Percentiles rank a stretch among this genome's conserved stretches.
phyloP scores from a whole-genome alignment of 148 eudicot species.

The Cornus florida region DNA sequence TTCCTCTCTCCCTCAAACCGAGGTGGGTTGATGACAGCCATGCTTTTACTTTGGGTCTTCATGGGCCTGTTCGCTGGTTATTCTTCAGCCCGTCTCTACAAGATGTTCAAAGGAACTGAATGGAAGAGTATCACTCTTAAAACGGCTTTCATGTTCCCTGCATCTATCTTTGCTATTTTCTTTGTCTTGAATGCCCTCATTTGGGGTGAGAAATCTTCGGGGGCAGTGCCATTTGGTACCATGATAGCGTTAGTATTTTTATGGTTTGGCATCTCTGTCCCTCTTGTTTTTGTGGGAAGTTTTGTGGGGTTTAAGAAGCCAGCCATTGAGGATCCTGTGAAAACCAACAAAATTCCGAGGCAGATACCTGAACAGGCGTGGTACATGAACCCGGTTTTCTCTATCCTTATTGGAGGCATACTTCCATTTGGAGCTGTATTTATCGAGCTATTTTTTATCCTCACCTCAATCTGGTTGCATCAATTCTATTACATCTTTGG shows the following conservation, averaged over 20 bases:
- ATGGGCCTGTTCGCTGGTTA: slow-evolving; percentile 46
- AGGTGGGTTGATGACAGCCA: slow-evolving; percentile 44
- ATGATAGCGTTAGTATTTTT: slow-evolving; percentile 38
- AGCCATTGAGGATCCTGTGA: slow-evolving; percentile 33
- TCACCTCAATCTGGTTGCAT: slow-evolving; percentile 41
- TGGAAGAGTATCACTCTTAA: slow-evolving; percentile 39
- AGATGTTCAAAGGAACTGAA: slow-evolving; percentile 39
- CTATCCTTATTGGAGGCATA: slow-evolving; percentile 44
- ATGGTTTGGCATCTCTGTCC: slow-evolving; percentile 40
- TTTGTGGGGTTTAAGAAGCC: slow-evolving; percentile 32
- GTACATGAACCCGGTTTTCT: slow-evolving; percentile 43
- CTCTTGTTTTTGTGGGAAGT: slow-evolving; percentile 33
- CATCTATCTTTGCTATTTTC: slow-evolving; percentile 31
- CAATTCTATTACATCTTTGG: slow-evolving; percentile 46
- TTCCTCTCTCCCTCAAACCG: slow-evolving; percentile 44
- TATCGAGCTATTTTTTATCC: slow-evolving; percentile 43
- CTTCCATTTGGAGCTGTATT: slow-evolving; percentile 46
- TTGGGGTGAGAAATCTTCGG: slow-evolving; percentile 43
- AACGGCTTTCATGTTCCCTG: slow-evolving; percentile 41
- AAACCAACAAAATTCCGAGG: slow-evolving; percentile 36
- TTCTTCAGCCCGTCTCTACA: slow-evolving; percentile 36
- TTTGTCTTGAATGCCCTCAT: slow-evolving; percentile 37
- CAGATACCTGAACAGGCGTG: slow-evolving; percentile 46
- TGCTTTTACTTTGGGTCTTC: slow-evolving; percentile 40
- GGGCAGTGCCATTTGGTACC: slow-evolving; percentile 44